These are phyloP conservation scores for Moricandia arvensis DNA, from an alignment of 345 rosid species.

Conservation along the genomic window DNA sequence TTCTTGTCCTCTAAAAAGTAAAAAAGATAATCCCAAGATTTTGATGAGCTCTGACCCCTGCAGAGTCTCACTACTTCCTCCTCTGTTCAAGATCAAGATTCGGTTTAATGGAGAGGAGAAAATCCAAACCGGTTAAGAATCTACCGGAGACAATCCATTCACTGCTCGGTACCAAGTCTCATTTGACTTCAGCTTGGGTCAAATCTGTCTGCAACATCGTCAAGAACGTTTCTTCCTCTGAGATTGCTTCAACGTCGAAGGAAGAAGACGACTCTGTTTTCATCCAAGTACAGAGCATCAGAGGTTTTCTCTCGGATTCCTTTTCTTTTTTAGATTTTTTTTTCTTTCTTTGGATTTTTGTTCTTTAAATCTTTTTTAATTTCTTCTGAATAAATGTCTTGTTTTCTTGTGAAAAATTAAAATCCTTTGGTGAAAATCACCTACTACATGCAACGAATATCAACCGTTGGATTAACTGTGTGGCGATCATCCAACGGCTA, in stretches of 20 bases:
- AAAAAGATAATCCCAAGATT: conserved; percentile 13
- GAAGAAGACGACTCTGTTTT: conserved; percentile 35
- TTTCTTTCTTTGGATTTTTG: conserved; percentile 14
- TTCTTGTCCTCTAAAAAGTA: neutral
- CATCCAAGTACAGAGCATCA: conserved; percentile 33
- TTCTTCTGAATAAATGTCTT: neutral
- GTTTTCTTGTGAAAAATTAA: conserved; percentile 18
- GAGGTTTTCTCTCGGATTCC: conserved; percentile 40
- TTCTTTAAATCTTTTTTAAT: neutral
- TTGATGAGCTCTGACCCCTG: conserved; percentile 22
- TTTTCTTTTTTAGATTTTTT: neutral
- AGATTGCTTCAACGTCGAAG: conserved; percentile 9
- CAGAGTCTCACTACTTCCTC: neutral
- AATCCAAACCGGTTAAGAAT: conserved; percentile 41
- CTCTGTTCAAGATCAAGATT: conserved; percentile 18
- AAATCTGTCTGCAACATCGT: conserved; percentile 56
- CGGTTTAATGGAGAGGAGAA: conserved; percentile 32
- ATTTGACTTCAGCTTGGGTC: conserved; percentile 60
- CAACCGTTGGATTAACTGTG: conserved; percentile 23
- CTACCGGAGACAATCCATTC: conserved; percentile 63
- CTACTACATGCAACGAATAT: conserved; percentile 35
- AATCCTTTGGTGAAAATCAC: conserved; percentile 27
- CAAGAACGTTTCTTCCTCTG: conserved; percentile 35
- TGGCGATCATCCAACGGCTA: conserved; percentile 28
- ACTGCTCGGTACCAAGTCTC: conserved; percentile 60